Evolutionary conservation across 352 stramenopile genomes (phyloP), one percentile per base, ranked within the genome.

Genomic region (Peronospora destructor): DNA sequence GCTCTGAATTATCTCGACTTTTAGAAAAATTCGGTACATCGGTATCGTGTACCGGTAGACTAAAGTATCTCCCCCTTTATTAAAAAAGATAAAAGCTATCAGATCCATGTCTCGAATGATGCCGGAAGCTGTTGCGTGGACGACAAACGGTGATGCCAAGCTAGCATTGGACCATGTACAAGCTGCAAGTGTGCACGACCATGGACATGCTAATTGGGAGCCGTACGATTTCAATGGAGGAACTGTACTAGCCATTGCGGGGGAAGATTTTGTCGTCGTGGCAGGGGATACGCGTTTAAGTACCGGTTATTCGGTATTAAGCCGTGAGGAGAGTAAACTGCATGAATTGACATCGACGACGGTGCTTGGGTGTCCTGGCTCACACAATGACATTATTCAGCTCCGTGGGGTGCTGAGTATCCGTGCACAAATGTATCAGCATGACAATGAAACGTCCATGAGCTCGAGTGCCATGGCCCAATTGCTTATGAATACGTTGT

Each of bases 401-500:
- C 63, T 94, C 49, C 78, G 82, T 35, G 76, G 77, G 39, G 76
- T 85, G 54, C 68, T 94, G 19, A 76, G 70, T 40, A 90, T 90
- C 59, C 77, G 77, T 44, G 66, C 79, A 37, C 82, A 91, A 44
- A 91, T 93, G 80, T 94, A 94, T 53, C 65, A 93, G 43, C 95
- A 98, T 83, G 94, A 98, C 80, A 97, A 98, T 64, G 88, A 85
- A 25, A 93, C 90, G 65, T 46, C 75, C 49, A 97, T 98, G 77
- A 85, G 77, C 25, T 96, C 91, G 21, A 76, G 87, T 30, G 87
- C 84, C 25, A 84, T 98, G 48, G 87, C 96, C 45, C 97, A 99
- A 75, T 84, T 99, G 75, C 76, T 99, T 28, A 91, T 90, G 56
- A 98, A 98, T 66, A 99, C 95, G 45, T 77, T 99, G 13, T 99